Evolutionary conservation across 345 rosid genomes (phyloP).

Genomic region (Erucastrum elatum): DNA sequence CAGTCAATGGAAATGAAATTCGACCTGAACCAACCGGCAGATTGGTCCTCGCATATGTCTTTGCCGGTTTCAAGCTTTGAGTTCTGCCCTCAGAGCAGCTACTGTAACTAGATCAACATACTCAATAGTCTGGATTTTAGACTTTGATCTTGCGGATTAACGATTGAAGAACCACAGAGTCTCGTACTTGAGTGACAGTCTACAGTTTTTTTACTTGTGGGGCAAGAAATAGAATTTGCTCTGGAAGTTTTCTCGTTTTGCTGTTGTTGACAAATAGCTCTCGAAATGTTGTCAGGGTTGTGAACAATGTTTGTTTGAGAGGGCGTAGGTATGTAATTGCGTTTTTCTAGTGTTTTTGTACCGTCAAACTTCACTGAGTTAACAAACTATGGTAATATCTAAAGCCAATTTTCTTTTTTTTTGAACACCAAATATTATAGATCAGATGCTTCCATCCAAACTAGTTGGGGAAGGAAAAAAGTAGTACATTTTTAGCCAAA

Average conservation of each 20-base stretch:
- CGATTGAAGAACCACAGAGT: background rate
- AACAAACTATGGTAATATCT: background rate
- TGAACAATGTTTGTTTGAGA: background rate
- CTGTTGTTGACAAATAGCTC: background rate
- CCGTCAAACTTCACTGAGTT: background rate
- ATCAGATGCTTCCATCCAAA: no score
- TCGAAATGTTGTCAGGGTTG: background rate
- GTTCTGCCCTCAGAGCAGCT: constrained; percentile 30
- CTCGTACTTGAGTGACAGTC: background rate
- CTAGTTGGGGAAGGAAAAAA: no score
- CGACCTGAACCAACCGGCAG: constrained; percentile 32
- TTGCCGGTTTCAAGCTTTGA: constrained; percentile 15
- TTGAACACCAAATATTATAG: no score
- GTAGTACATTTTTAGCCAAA: no score
- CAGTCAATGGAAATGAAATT: constrained; percentile 17
- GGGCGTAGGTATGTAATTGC: background rate
- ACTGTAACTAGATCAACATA: constrained; percentile 4
- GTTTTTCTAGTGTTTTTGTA: background rate
- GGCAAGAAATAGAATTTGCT: background rate
- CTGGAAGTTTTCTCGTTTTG: background rate
- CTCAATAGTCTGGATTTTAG: background rate
- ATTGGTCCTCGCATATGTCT: constrained; percentile 35
- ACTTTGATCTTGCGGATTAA: background rate
- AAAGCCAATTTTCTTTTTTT: no score
- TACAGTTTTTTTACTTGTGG: background rate